Base-by-base conservation (phyloP, 2,329 filamentous ascomycete genomes). In the Scytalidium sp. region DNA sequence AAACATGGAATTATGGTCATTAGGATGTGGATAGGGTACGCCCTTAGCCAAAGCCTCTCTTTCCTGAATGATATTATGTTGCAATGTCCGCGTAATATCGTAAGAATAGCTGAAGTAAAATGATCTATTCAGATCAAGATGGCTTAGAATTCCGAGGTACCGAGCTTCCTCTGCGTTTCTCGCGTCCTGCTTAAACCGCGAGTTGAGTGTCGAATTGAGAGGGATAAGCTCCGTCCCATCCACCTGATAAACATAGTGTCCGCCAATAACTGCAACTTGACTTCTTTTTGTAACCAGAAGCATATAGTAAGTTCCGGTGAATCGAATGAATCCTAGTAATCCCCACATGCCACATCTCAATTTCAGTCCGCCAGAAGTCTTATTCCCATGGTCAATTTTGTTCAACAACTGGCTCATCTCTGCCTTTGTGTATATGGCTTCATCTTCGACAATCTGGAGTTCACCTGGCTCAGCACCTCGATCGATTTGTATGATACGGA, bases 21-120 rank as follows among this genome's bases (percentile, higher is more conserved):
- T 78, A 22, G 79, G 74, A 39, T 76, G 74, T 6, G 79, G 75
- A 22, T 81, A 78, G 2, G 80, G 73, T 11, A 77, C 70, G 1
- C 88, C 89, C 52, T 84, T 75, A 23, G 82, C 78, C 45, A 96
- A 70, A 2, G 85, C 83, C 44, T 81, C 76, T 36, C 94, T 81
- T 68, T 97, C 91, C 25, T 84, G 80, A 19, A 85, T 85, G 53
- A 99, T 91, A 62, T 99, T 99, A 63, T 93, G 84, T 67, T 99
- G 94, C 43, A 99, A 74, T 1, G 91, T 96, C 47, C 85, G 83
- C 1, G 94, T 99, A 58, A 97, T 88, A 65, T 99, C 90, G 71
- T 99, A 99, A 0, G 93, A 95, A 66, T 97, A 97, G 72, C 93
- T 97, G 73, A 97, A 99, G 70, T 99, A 99, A 67, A 99, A 99